phyloP scores from a whole-genome alignment of 73 alveolate genomes.

The Paramecium tetraurelia region DNA sequence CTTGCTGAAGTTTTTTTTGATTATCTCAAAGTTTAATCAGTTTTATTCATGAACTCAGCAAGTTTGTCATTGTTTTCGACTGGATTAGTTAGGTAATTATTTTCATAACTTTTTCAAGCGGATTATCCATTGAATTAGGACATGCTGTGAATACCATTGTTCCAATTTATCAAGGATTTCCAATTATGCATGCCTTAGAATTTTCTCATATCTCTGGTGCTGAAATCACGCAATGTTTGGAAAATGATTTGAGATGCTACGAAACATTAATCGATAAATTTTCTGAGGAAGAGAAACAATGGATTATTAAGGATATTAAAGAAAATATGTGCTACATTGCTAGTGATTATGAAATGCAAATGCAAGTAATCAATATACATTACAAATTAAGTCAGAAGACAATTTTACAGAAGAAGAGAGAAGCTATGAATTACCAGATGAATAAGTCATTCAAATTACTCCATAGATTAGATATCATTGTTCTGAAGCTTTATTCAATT shows the following conservation, averaged over 20 bases:
- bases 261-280: neutral
- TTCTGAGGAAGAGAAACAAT: neutral
- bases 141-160: slow-evolving; percentile 55
- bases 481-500: slow-evolving; percentile 19
- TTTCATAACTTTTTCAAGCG: neutral
- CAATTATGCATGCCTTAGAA: slow-evolving; percentile 58
- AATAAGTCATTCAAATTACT: slow-evolving; percentile 33
- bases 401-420: slow-evolving; percentile 34
- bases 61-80: slow-evolving; percentile 53
- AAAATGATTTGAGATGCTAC: neutral
- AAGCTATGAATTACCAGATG: slow-evolving; percentile 62
- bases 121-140: slow-evolving; percentile 55
- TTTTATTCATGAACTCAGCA: slow-evolving; percentile 49
- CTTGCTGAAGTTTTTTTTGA: slow-evolving; percentile 52
- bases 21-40: slow-evolving; percentile 54
- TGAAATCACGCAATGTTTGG: slow-evolving; percentile 15
- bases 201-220: slow-evolving; percentile 37
- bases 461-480: slow-evolving; percentile 40
- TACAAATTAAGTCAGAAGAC: neutral
- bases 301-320: slow-evolving; percentile 50
- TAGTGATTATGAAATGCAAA: slow-evolving; percentile 25
- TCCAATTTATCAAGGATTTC: slow-evolving; percentile 59
- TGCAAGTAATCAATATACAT: neutral
- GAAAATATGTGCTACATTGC: slow-evolving; percentile 58
- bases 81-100: slow-evolving; percentile 11